Conservation (phyloP, 2,329 filamentous ascomycete species). For the Aureobasidium pullulans region DNA sequence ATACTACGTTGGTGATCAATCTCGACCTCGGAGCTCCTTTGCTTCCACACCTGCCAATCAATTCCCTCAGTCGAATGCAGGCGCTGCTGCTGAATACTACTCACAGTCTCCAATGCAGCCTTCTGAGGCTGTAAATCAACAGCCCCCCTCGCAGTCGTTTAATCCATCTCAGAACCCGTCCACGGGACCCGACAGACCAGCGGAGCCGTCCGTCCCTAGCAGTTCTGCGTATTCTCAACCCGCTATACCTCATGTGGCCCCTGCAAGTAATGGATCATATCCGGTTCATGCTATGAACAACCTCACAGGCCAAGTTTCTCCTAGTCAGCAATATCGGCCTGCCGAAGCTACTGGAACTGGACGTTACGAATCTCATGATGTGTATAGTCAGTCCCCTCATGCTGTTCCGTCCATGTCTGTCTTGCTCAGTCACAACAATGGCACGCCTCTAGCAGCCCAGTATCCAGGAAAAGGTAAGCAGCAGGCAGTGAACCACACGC, state of each 20-base stretch:
- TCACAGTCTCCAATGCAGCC: constrained; percentile 12
- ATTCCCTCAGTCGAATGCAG: constrained; percentile 52
- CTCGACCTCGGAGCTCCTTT: constrained; percentile 34
- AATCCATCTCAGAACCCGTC: not conserved
- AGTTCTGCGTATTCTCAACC: not conserved
- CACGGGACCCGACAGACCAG: not conserved
- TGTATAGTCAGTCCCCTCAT: not conserved
- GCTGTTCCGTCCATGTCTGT: not conserved
- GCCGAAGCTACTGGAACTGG: not conserved
- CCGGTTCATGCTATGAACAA: not conserved
- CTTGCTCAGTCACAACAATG: constrained; percentile 13
- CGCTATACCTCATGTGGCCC: not conserved
- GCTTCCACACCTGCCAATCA: constrained; percentile 46
- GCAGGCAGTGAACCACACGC: constrained; percentile 32
- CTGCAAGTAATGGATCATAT: not conserved
- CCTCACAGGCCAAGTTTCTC: not conserved
- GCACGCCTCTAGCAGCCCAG: constrained; percentile 12
- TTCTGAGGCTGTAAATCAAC: not conserved
- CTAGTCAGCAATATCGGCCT: not conserved
- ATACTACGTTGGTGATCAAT: constrained; percentile 59
- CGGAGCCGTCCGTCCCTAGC: not conserved
- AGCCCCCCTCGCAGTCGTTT: not conserved
- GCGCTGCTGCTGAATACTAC: constrained; percentile 54
- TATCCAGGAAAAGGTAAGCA: constrained; percentile 31
- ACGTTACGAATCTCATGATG: not conserved